Percentiles rank a stretch among this genome's conserved stretches.
These are phyloP conservation scores for Globisporangium irregulare DNA, from an alignment of 352 stramenopile genomes.

Conservation along the genomic window DNA sequence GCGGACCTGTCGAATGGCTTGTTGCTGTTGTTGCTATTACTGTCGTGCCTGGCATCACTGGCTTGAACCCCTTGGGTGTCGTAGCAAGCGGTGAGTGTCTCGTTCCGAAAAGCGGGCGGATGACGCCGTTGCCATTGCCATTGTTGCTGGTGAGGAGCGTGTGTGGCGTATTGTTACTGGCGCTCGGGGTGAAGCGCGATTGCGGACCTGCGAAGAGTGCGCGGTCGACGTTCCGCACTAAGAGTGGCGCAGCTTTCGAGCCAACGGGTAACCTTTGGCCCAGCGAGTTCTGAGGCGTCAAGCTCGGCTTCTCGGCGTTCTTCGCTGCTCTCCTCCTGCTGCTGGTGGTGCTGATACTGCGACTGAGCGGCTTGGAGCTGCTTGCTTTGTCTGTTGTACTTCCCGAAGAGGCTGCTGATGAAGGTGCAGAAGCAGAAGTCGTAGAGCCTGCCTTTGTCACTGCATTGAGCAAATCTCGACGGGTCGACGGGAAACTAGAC, in stretches of 20 bases:
- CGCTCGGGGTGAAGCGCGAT: constrained; percentile 19
- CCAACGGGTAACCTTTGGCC: not conserved
- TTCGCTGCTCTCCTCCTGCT: constrained; percentile 2
- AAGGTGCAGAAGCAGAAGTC: constrained; percentile 15
- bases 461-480: constrained; percentile 4
- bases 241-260: constrained; percentile 24
- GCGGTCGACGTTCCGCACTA: constrained; percentile 32
- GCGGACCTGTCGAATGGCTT: not conserved
- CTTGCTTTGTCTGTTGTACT: not conserved
- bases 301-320: constrained; percentile 12
- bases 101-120: not conserved
- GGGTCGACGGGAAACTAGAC: constrained; percentile 19
- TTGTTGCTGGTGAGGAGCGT: not conserved
- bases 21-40: not conserved
- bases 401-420: constrained; percentile 10
- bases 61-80: constrained; percentile 5
- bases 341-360: constrained; percentile 16
- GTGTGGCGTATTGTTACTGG: constrained; percentile 14
- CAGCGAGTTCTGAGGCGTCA: constrained; percentile 14
- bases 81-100: not conserved
- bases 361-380: not conserved
- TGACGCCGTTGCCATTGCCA: not conserved
- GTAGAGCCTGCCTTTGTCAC: not conserved
- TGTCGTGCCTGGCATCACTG: not conserved
- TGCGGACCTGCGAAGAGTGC: constrained; percentile 19